These are phyloP conservation scores for Tetrahymena thermophila DNA, from an alignment of 73 alveolate species.

Conservation along the genomic window DNA sequence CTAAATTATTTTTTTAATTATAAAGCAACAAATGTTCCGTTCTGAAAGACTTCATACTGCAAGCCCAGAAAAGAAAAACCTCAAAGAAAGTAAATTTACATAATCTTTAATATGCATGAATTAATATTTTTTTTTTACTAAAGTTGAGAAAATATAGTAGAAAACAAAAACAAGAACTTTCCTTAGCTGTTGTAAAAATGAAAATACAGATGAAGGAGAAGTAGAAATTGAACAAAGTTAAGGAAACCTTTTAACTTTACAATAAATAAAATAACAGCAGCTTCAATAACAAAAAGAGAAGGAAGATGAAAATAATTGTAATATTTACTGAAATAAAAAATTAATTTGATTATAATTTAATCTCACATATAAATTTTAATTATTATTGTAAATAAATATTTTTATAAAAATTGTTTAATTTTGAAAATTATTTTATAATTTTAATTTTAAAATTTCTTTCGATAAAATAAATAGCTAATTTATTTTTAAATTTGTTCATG, in stretches of 20 bases:
- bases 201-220: not conserved
- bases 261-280: not conserved
- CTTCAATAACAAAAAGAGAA: not conserved
- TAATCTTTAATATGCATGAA: not conserved
- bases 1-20: not conserved
- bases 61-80: not conserved
- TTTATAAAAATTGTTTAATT: too few relatives aligned
- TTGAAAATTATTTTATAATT: too few relatives aligned
- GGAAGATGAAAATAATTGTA: not conserved
- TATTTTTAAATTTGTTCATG: too few relatives aligned
- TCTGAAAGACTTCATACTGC: not conserved
- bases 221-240: not conserved
- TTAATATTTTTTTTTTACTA: not conserved
- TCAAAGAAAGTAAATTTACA: not conserved
- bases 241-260: not conserved
- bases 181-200: not conserved
- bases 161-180: not conserved
- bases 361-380: too few relatives aligned
- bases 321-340: not conserved
- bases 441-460: too few relatives aligned
- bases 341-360: too few relatives aligned
- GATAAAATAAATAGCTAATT: too few relatives aligned
- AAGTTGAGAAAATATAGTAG: not conserved
- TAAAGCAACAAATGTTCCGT: not conserved
- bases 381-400: not conserved